Evolutionary conservation across 371 early-diverging fungal genomes (phyloP).

Genomic region (Mortierella sp.): DNA sequence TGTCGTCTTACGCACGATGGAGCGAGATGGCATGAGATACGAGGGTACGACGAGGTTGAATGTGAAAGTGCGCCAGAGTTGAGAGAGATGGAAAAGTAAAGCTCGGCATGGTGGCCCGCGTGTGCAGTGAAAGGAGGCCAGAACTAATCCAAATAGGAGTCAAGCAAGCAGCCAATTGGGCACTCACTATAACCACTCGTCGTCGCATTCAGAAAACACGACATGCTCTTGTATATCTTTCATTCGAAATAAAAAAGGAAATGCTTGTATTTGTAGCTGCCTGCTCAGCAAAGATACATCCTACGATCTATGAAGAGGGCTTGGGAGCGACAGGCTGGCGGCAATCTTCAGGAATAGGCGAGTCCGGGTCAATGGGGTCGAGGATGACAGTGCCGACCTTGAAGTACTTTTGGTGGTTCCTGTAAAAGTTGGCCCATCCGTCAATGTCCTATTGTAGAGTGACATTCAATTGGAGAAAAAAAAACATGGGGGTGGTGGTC

Average conservation of each 20-base stretch:
- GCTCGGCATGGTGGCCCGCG: not conserved
- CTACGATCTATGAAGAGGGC: slow-evolving; percentile 15
- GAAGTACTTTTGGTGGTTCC: slow-evolving; percentile 85
- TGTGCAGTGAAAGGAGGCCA: no score
- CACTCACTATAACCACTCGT: no score
- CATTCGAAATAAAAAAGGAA: not conserved
- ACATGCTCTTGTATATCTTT: no score
- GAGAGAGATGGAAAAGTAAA: not conserved
- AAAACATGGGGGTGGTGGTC: not conserved
- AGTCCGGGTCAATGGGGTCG: slow-evolving; percentile 82
- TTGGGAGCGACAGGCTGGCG: slow-evolving; percentile 54
- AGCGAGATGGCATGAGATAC: not conserved
- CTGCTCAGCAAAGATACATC: not conserved
- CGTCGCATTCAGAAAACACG: no score
- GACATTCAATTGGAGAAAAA: not conserved
- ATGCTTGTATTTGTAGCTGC: not conserved
- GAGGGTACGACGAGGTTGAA: no score
- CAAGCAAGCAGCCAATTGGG: no score
- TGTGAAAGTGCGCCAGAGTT: not conserved
- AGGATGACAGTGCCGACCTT: slow-evolving; percentile 88
- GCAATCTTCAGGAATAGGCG: slow-evolving; percentile 86
- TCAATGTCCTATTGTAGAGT: slow-evolving; percentile 67
- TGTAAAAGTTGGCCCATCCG: slow-evolving; percentile 93
- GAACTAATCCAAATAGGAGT: no score
- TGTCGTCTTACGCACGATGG: not conserved